Percentiles rank a stretch among this genome's conserved stretches.
Conservation (phyloP, 208 protist genomes). For the Lotmaria passim region DNA sequence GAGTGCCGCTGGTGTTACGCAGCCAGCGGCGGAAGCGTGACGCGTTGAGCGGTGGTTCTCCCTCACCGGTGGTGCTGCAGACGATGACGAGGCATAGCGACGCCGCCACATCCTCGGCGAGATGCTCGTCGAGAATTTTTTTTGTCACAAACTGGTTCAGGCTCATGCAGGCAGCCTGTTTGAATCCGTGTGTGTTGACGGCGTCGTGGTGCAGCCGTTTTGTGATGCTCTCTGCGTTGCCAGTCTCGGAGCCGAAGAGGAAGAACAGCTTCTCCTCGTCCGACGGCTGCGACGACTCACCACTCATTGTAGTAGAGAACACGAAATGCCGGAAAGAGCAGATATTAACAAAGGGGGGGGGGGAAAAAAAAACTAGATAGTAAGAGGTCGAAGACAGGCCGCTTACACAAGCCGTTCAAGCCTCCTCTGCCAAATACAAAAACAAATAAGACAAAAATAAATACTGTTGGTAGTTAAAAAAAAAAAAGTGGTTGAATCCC, state of each 20-base stretch:
- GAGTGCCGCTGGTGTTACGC: constrained; percentile 42
- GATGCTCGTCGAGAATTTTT: constrained; percentile 46
- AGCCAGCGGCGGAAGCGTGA: constrained; percentile 64
- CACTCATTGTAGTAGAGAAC: constrained; percentile 25
- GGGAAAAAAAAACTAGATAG: no score
- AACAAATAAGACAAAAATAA: no score
- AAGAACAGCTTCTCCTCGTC: constrained; percentile 41
- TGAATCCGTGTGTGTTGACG: constrained; percentile 25
- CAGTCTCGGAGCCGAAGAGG: constrained; percentile 71
- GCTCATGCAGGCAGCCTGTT: constrained; percentile 40
- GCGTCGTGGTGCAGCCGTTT: constrained; percentile 57
- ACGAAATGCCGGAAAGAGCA: background rate
- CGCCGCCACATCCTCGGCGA: constrained; percentile 13
- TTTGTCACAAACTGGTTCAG: constrained; percentile 44
- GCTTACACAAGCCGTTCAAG: no score
- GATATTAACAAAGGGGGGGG: no score
- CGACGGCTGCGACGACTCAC: background rate
- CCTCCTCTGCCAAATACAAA: no score
- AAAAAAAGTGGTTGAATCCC: no score
- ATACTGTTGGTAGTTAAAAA: no score
- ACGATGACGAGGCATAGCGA: constrained; percentile 66
- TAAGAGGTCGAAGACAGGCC: no score
- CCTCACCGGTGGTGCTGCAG: constrained; percentile 80
- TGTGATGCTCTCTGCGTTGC: constrained; percentile 71
- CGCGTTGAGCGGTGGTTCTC: constrained; percentile 79